Evolutionary conservation across 441 rosid species (phyloP), one percentile per base, ranked within the genome.

Genomic region (Metrosideros polymorpha): DNA sequence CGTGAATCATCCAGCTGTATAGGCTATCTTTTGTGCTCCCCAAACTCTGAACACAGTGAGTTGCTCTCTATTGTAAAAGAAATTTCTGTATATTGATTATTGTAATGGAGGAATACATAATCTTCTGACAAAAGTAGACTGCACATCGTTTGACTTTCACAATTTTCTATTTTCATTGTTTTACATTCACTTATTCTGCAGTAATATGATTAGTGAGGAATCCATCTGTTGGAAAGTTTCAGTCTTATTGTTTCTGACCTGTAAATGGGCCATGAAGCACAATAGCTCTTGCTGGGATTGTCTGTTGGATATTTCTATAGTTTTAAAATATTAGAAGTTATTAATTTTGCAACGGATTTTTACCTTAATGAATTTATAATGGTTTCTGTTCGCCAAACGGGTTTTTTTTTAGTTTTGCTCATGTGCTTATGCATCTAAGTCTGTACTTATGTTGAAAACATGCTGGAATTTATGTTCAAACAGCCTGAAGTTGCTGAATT

Each of bases 21-120:
- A 92, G 89, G 98, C 99, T 83, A 91, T 98, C 90, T 98, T 98
- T 89, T 97, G 99, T 91, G 96, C 97, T 83, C 94, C 98, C 17
- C 92, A 94, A 90, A 97, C 99, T 7, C 91, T 98, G 90, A 94
- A 87, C 86, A 89, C 92, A 55, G 99, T 98, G 88, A 92, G 98
- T 89, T 39, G 57, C 77, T 50, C 39, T 63, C 19, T 84, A 27
- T 56, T 1, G 3, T n/a, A 56, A 56, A 5, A 10, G 79, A 43
- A 71, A 71, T 35, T 76, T 89, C 86, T 82, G 56, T 66, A 82
- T 10, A 45, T 32, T 24, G 29, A 55, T 76, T 27, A 13, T 43
- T 59, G 43, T 82, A 1, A 39, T 71, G 47, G 47, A 71, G 79
- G 49, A 71, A 39, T 39, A 71, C 79, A 22, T 10, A 17, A 71